These are phyloP conservation scores for Aspergillus saccharolyticus DNA, from an alignment of 495 filamentous ascomycete genomes.

Conservation along the genomic window DNA sequence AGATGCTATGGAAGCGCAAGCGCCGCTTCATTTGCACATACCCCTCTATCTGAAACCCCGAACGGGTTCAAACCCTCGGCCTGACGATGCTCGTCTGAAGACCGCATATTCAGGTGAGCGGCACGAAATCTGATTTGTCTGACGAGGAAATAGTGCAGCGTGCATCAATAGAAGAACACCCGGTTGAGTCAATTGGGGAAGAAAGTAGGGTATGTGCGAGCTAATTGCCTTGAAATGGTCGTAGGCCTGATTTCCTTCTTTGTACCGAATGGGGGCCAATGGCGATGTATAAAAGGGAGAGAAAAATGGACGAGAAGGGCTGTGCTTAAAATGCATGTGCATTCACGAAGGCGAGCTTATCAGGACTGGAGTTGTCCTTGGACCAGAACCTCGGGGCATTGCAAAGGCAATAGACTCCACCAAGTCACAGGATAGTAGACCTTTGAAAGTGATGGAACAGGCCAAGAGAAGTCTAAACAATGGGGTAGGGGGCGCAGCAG, in stretches of 20 bases:
- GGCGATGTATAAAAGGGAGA: background rate
- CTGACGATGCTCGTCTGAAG: slow-evolving; percentile 9
- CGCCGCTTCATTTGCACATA: slow-evolving; percentile 6
- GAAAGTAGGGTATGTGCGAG: background rate
- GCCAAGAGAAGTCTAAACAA: background rate
- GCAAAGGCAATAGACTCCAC: background rate
- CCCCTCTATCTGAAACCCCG: slow-evolving; percentile 12
- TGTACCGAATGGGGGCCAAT: background rate
- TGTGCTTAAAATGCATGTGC: background rate
- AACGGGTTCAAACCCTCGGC: slow-evolving; percentile 13
- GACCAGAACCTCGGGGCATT: background rate
- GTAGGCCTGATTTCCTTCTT: background rate
- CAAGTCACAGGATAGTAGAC: background rate
- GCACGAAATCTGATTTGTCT: slow-evolving; percentile 7
- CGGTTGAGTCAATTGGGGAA: background rate
- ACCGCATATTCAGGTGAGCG: slow-evolving; percentile 17
- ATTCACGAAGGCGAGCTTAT: background rate
- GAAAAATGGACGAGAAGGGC: background rate
- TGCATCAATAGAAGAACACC: slow-evolving; percentile 1
- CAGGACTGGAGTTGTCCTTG: background rate
- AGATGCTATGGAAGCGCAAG: background rate
- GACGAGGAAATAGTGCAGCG: background rate
- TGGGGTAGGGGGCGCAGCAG: background rate
- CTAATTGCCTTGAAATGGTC: background rate
- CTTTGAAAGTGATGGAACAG: background rate